A percentile compares a stretch with the other conserved stretches of the same genome.
phyloP scores from a whole-genome alignment of 495 filamentous ascomycete genomes.

The Cudoniella acicularis region DNA sequence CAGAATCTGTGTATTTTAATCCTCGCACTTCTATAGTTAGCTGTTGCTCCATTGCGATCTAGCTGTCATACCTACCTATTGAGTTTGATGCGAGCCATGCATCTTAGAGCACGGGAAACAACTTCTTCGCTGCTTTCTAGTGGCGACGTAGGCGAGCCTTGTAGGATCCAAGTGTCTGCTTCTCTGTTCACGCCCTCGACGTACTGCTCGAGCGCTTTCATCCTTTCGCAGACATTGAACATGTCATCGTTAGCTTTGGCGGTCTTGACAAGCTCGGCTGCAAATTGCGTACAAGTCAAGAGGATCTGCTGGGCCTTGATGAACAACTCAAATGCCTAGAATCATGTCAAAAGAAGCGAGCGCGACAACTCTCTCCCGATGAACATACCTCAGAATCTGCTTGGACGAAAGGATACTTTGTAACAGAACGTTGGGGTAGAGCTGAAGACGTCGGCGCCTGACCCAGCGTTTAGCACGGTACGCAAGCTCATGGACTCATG shows the following conservation, averaged over 20 bases:
- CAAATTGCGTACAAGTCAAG: not conserved
- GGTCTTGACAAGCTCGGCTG: not conserved
- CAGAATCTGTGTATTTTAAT: constrained; percentile 58
- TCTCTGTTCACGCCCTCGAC: not conserved
- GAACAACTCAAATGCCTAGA: constrained; percentile 3
- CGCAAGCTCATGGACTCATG: not conserved
- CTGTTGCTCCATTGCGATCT: not conserved
- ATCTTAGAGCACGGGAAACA: constrained; percentile 47
- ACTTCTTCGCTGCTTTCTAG: constrained; percentile 16
- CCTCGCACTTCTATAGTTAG: constrained; percentile 41
- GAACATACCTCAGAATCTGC: constrained; percentile 6
- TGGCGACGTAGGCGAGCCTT: not conserved
- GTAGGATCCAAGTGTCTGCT: constrained; percentile 4
- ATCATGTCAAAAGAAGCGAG: not conserved
- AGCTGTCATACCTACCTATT: constrained; percentile 24
- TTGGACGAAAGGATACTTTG: not conserved
- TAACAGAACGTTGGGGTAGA: constrained; percentile 1
- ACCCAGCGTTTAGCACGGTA: not conserved
- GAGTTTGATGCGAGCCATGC: constrained; percentile 53
- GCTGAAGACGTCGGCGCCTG: not conserved
- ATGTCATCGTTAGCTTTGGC: not conserved
- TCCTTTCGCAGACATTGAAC: not conserved
- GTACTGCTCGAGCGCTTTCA: not conserved
- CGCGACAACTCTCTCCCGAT: not conserved
- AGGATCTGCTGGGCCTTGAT: constrained; percentile 3